Evolutionary conservation across 208 protist species (phyloP).

Genomic region (Angomonas ambiguus): DNA sequence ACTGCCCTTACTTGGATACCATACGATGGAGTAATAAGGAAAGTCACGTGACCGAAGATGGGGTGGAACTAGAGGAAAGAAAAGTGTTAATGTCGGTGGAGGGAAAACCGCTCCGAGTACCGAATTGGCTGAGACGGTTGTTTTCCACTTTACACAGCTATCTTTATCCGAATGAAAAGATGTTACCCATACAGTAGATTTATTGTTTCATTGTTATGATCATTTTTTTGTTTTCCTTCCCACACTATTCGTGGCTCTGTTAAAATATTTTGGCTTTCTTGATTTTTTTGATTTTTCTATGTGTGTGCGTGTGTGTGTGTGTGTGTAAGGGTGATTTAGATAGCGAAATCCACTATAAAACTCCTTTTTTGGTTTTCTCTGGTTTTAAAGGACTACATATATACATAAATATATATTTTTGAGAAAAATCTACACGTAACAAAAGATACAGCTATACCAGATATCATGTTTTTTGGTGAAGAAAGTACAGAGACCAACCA

Average conservation of each 20-base stretch:
- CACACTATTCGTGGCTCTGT: neutral
- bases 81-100: neutral
- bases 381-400: neutral
- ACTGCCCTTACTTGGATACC: neutral
- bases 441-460: no score
- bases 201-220: slow-evolving; percentile 2
- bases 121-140: neutral
- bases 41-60: neutral
- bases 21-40: neutral
- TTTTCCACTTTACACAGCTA: neutral
- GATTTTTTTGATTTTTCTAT: slow-evolving; percentile 9
- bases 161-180: neutral
- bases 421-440: no score
- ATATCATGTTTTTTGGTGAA: slow-evolving; percentile 27
- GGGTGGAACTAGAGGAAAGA: neutral
- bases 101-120: neutral
- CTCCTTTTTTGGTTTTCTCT: no score
- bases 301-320: slow-evolving; percentile 5
- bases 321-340: no score
- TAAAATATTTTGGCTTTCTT: neutral
- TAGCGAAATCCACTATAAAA: no score
- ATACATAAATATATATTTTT: no score
- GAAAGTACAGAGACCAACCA: slow-evolving; percentile 41
- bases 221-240: slow-evolving; percentile 9
- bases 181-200: neutral